phyloP scores from a whole-genome alignment of 257 asterid species.

The Prunella vulgaris region DNA sequence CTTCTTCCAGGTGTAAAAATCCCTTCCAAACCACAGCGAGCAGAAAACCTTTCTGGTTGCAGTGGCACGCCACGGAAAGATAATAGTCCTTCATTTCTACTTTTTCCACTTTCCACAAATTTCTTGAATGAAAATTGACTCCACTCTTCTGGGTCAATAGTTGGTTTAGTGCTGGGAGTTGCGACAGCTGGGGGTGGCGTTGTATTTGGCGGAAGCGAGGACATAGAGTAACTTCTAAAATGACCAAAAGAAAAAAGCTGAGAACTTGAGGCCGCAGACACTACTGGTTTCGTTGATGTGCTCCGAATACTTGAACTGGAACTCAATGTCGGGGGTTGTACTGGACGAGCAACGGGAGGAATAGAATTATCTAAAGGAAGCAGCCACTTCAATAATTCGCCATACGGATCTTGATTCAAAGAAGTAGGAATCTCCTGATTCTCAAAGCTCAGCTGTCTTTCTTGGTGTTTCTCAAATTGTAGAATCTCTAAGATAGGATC shows the following conservation, averaged over 20 bases:
- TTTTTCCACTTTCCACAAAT: constrained; percentile 48
- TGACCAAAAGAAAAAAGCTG: constrained; percentile 86
- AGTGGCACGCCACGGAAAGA: constrained; percentile 95
- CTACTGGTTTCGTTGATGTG: constrained; percentile 55
- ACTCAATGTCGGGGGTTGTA: constrained; percentile 65
- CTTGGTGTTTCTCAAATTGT: constrained; percentile 80
- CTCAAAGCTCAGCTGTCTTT: constrained; percentile 43
- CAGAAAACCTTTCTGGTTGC: constrained; percentile 91
- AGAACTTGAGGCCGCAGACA: constrained; percentile 70
- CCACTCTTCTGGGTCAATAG: constrained; percentile 67
- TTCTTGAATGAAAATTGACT: constrained; percentile 68
- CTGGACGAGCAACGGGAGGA: constrained; percentile 62
- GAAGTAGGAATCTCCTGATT: constrained; percentile 35
- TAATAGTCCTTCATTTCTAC: constrained; percentile 57
- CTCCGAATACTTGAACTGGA: constrained; percentile 64
- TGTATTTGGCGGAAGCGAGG: constrained; percentile 73
- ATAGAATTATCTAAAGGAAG: constrained; percentile 91
- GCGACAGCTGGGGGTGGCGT: constrained; percentile 55
- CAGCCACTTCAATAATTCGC: constrained; percentile 80
- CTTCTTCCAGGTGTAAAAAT: constrained; percentile 89
- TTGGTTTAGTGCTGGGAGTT: constrained; percentile 46
- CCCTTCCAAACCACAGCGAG: constrained; percentile 96
- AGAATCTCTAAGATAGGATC: constrained; percentile 94
- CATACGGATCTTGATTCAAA: constrained; percentile 64
- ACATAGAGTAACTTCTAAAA: constrained; percentile 97